Base-by-base conservation (phyloP, 2,329 filamentous ascomycete genomes). In the Cyclaneusma minus region DNA sequence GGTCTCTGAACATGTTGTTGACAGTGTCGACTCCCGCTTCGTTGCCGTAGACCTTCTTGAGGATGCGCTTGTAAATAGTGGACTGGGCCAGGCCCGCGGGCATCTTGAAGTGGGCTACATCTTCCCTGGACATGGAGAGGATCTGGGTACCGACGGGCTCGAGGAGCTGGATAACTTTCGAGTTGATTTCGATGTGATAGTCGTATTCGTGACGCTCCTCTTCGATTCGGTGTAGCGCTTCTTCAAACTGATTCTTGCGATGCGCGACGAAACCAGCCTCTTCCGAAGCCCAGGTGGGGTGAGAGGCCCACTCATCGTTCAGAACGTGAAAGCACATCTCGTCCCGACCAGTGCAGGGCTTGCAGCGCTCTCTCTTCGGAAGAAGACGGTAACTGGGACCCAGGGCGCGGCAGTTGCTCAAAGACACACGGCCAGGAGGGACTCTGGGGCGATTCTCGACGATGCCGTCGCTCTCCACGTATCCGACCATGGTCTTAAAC, bases 191-290 rank as follows among this genome's bases (percentile, higher is more conserved):
- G 28, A 98, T 95, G 47, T 94, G 89, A 55, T 91, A 93, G 50
- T 98, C 89, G 43, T 98, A 98, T 47, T 98, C 89, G 46, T 98
- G 89, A 4, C 89, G 79, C 50, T 98, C 89, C 52, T 98, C 89
- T 52, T 98, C 89, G 33, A 98, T 94, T 12, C 89, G 68, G 47
- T 98, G 89, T 6, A 98, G 68, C 16, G 80, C 80, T 51, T 98
- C 89, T 50, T 98, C 89, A 37, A 79, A 92, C 29, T 78, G 71
- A 42, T 98, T 98, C 65, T 98, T 98, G 35, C 87, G 73, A 54
- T 98, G 89, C 8, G 89, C 89, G 32, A 98, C 87, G 42, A 98
- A 98, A 1, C 89, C 89, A 22, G 82, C 92, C 47, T 98, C 89
- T 51, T 98, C 89, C 1, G 87, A 95, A 2, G 87, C 89, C 89